Percentiles rank a stretch among this genome's conserved stretches.
Conservation (phyloP, 2,329 filamentous ascomycete species). For the Scleromitrula shiraiana region DNA sequence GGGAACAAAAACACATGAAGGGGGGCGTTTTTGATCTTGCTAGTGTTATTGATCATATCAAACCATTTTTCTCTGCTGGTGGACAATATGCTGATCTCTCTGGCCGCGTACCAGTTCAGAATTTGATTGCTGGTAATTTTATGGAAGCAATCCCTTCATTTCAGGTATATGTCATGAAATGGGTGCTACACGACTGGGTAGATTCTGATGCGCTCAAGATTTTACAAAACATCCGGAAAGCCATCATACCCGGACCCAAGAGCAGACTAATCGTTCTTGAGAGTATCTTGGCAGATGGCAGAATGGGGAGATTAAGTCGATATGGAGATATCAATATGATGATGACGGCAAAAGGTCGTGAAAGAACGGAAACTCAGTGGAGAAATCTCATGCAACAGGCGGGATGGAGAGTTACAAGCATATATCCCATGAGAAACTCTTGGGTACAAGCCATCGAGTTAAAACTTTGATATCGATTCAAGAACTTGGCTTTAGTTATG, state of each 20-base stretch:
- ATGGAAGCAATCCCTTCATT: constrained; percentile 28
- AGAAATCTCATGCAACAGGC: background rate
- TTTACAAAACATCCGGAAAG: constrained; percentile 22
- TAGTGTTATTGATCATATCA: constrained; percentile 30
- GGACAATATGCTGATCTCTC: constrained; percentile 31
- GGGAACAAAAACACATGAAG: constrained; percentile 25
- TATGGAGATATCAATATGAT: constrained; percentile 39
- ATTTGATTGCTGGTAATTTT: constrained; percentile 34
- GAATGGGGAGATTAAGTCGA: constrained; percentile 26
- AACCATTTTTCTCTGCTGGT: constrained; percentile 12
- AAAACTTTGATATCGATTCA: too few relatives aligned
- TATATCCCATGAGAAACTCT: constrained; percentile 9
- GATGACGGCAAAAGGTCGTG: constrained; percentile 15
- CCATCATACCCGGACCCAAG: constrained; percentile 22
- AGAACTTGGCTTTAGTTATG: too few relatives aligned
- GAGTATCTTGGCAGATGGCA: constrained; percentile 30
- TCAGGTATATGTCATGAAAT: constrained; percentile 25
- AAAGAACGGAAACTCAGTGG: constrained; percentile 9
- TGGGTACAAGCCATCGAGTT: constrained; percentile 11
- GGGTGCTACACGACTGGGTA: constrained; percentile 29
- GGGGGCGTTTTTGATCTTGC: constrained; percentile 33
- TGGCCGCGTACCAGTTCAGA: constrained; percentile 23
- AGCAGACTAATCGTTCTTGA: constrained; percentile 34
- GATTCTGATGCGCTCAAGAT: constrained; percentile 11
- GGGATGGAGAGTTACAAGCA: constrained; percentile 6